Conservation (phyloP, 2,329 filamentous ascomycete species). For the Daldinia sp. region DNA sequence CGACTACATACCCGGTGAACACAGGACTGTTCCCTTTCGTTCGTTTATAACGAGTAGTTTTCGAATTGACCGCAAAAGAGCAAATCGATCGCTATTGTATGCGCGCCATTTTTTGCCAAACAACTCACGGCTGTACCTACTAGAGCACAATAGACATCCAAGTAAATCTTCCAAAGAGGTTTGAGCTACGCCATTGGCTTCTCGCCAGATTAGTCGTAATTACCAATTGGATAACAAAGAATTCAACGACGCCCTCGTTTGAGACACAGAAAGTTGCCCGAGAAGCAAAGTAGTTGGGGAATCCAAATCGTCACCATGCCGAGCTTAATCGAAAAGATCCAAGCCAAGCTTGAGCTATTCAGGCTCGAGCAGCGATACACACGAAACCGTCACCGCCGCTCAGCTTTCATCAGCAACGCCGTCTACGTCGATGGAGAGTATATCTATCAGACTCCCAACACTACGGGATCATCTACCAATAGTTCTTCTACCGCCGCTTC, state of each 20-base stretch:
- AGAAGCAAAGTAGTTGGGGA: neutral
- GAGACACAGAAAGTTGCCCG: neutral
- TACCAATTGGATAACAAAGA: slow-evolving; percentile 17
- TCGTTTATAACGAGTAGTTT: slow-evolving; percentile 31
- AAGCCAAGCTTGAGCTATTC: slow-evolving; percentile 86
- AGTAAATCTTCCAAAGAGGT: slow-evolving; percentile 18
- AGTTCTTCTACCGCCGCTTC: slow-evolving; percentile 50
- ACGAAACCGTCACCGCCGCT: slow-evolving; percentile 85
- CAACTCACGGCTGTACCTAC: slow-evolving; percentile 10
- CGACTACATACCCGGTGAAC: slow-evolving; percentile 41
- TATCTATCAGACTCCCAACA: slow-evolving; percentile 77
- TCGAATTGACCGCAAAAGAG: slow-evolving; percentile 10
- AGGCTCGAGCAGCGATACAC: slow-evolving; percentile 96
- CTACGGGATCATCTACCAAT: slow-evolving; percentile 67
- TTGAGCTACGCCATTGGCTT: slow-evolving; percentile 16
- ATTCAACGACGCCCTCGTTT: neutral
- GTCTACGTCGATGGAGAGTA: slow-evolving; percentile 97
- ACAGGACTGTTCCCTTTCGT: slow-evolving; percentile 42
- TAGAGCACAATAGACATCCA: slow-evolving; percentile 18
- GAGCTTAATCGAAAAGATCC: slow-evolving; percentile 69
- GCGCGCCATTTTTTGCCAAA: slow-evolving; percentile 12
- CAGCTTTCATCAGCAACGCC: slow-evolving; percentile 88
- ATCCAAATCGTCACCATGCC: slow-evolving; percentile 50
- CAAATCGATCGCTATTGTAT: slow-evolving; percentile 21
- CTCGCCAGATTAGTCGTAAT: slow-evolving; percentile 14